phyloP scores from a whole-genome alignment of 371 early-diverging fungal genomes.

The Dichotomocladium elegans region DNA sequence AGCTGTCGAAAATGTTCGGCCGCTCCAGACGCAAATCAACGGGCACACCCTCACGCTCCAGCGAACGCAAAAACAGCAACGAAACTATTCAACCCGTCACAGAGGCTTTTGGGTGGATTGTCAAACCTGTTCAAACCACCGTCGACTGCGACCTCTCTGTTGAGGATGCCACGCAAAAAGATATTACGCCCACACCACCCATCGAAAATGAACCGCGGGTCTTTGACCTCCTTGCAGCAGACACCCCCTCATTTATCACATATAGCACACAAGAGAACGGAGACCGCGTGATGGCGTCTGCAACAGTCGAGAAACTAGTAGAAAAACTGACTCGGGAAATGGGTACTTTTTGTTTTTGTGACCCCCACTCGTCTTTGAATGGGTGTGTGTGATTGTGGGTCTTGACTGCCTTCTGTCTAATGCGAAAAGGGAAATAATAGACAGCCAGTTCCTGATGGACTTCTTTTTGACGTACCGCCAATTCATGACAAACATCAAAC shows the following conservation, averaged over 20 bases:
- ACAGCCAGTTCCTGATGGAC: slow-evolving; percentile 41
- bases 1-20: slow-evolving; percentile 25
- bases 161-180: too few relatives aligned
- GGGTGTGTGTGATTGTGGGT: background rate
- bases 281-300: slow-evolving; percentile 35
- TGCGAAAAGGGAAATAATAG: slow-evolving; percentile 16
- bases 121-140: too few relatives aligned
- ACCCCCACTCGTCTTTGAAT: too few relatives aligned
- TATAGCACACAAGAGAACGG: slow-evolving; percentile 30
- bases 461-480: slow-evolving; percentile 48
- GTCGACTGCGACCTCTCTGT: too few relatives aligned
- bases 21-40: slow-evolving; percentile 25
- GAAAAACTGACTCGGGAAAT: slow-evolving; percentile 57
- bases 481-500: slow-evolving; percentile 36
- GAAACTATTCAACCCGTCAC: too few relatives aligned
- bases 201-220: slow-evolving; percentile 45
- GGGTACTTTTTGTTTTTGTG: slow-evolving; percentile 28
- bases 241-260: slow-evolving; percentile 25
- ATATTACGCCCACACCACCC: slow-evolving; percentile 31
- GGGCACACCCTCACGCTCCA: slow-evolving; percentile 1
- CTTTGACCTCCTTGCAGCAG: slow-evolving; percentile 30
- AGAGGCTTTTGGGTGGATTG: too few relatives aligned
- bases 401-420: too few relatives aligned
- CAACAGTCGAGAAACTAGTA: slow-evolving; percentile 55
- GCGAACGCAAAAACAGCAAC: too few relatives aligned